Conservation (phyloP, 305 asterid genomes). For the Rubia peregrina region DNA sequence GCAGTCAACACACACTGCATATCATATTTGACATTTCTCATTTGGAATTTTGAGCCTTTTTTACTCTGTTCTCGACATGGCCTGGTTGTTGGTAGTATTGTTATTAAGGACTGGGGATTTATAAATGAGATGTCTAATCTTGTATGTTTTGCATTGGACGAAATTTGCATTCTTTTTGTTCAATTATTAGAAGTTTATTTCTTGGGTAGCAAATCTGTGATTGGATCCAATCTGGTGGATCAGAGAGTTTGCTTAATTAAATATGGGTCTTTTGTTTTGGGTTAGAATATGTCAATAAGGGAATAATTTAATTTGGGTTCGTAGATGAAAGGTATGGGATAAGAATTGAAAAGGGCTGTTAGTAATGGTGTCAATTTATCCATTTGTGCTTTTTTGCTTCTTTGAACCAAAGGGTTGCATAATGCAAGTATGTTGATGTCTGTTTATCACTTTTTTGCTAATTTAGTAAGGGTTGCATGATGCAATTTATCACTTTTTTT, state of each 20-base stretch:
- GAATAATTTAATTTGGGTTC: too few species aligned
- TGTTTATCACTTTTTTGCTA: too few species aligned
- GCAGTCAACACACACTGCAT: conserved; percentile 5
- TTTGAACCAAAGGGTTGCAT: too few species aligned
- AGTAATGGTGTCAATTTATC: too few species aligned
- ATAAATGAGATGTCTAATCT: background rate
- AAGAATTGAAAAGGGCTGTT: too few species aligned
- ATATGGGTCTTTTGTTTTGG: background rate
- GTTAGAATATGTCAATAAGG: background rate
- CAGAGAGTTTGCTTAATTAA: background rate
- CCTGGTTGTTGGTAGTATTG: background rate
- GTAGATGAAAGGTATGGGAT: too few species aligned
- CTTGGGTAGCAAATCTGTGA: background rate
- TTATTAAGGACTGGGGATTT: background rate
- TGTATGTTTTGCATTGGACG: background rate
- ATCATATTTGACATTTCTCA: background rate
- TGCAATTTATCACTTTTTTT: too few species aligned
- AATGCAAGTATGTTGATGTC: too few species aligned
- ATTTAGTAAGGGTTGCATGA: too few species aligned
- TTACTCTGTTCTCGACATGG: background rate
- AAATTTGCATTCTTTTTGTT: background rate
- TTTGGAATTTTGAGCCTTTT: background rate
- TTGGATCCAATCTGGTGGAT: background rate
- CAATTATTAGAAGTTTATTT: too few species aligned
- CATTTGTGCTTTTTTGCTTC: too few species aligned